These are phyloP conservation scores for Metarhizium rileyi DNA, from an alignment of 2,329 filamentous ascomycete genomes.

Conservation along the genomic window DNA sequence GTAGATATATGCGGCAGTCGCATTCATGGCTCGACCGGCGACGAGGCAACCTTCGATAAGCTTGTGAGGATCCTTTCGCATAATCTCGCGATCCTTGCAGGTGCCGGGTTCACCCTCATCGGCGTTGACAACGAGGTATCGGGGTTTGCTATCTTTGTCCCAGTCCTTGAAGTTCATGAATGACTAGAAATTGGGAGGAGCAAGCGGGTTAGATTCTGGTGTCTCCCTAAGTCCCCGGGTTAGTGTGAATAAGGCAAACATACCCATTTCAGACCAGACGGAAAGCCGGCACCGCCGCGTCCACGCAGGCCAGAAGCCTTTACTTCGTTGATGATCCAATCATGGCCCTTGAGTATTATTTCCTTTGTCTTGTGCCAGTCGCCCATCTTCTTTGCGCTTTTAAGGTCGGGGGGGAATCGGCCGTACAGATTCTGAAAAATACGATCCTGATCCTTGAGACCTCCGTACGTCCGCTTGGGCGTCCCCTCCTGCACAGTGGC, in stretches of 20 bases:
- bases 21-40: constrained; percentile 96
- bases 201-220: background rate
- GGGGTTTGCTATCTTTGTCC: constrained; percentile 94
- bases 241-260: constrained; percentile 22
- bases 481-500: constrained; percentile 69
- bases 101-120: constrained; percentile 98
- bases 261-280: constrained; percentile 98
- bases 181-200: constrained; percentile 46
- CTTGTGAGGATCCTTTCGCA: constrained; percentile 99
- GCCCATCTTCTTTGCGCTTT: constrained; percentile 93
- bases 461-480: constrained; percentile 67
- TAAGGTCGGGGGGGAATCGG: constrained; percentile 82
- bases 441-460: constrained; percentile 89
- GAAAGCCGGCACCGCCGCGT: constrained; percentile 94
- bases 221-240: background rate
- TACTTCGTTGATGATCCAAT: constrained; percentile 97
- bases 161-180: constrained; percentile 99
- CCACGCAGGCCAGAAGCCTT: constrained; percentile 94
- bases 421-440: constrained; percentile 99
- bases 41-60: constrained; percentile 95
- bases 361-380: constrained; percentile 99
- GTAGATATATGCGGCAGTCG: constrained; percentile 96
- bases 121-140: constrained; percentile 95
- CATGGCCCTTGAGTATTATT: constrained; percentile 91
- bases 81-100: constrained; percentile 99